These are phyloP conservation scores for Quercus agrifolia DNA, from an alignment of 306 rosid genomes.

Conservation along the genomic window DNA sequence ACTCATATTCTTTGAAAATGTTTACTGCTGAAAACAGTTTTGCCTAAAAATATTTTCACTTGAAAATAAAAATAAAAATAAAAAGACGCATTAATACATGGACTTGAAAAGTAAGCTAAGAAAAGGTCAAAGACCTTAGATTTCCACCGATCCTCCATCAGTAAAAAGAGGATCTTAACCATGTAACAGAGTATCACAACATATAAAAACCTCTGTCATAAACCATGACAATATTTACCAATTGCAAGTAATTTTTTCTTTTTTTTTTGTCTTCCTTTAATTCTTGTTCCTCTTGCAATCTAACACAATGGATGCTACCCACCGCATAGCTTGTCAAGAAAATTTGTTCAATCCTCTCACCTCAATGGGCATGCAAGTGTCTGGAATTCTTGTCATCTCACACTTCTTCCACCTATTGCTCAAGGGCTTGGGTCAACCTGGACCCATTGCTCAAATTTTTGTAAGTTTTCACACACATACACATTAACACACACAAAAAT, in stretches of 20 bases:
- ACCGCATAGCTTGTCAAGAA: conserved; percentile 51
- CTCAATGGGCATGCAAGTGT: conserved; percentile 84
- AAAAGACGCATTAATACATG: not conserved
- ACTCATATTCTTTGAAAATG: no score
- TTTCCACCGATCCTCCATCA: conserved; percentile 27
- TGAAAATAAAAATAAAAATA: not conserved
- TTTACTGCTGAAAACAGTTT: no score
- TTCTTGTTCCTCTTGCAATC: not conserved
- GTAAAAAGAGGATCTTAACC: conserved; percentile 41
- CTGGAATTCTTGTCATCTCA: conserved; percentile 87
- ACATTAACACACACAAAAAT: not conserved
- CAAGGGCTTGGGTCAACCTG: conserved; percentile 79
- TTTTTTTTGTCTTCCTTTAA: not conserved
- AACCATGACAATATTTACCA: no score
- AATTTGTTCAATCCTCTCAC: conserved; percentile 69
- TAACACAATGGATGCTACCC: conserved; percentile 76
- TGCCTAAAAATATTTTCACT: not conserved
- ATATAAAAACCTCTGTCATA: not conserved
- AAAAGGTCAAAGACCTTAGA: conserved; percentile 18
- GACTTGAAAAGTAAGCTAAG: not conserved
- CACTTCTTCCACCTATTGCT: conserved; percentile 79
- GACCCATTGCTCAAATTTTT: conserved; percentile 81
- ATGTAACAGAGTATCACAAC: not conserved
- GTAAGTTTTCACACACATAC: conserved; percentile 16
- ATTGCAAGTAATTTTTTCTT: not conserved